phyloP scores from a whole-genome alignment of 2,329 filamentous ascomycete species.

The Lasiodiplodia citricola region DNA sequence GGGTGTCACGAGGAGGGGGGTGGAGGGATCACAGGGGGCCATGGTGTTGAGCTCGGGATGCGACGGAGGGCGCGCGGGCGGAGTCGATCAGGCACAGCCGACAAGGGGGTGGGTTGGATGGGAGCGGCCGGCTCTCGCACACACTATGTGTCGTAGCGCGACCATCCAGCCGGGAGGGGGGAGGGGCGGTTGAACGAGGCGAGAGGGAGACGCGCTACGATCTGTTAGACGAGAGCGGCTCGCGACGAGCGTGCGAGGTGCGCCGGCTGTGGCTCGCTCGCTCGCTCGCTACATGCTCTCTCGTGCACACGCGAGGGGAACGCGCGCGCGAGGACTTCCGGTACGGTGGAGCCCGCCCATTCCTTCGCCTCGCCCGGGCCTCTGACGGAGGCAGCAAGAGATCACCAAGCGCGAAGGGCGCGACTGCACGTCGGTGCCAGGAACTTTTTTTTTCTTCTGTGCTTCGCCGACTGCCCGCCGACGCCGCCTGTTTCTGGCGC shows the following conservation, averaged over 20 bases:
- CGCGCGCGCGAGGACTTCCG: neutral
- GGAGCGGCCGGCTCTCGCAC: neutral
- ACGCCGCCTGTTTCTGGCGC: neutral
- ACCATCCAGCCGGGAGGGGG: neutral
- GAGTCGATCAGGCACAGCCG: slow-evolving; percentile 14
- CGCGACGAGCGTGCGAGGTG: neutral
- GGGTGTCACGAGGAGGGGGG: neutral
- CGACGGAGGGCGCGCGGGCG: neutral
- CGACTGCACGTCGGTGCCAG: neutral
- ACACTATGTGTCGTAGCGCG: slow-evolving; percentile 4
- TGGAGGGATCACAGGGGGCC: neutral
- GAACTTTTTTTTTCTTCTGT: neutral
- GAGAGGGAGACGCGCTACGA: neutral
- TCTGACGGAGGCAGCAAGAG: neutral
- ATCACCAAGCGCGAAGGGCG: neutral
- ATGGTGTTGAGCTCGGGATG: slow-evolving; percentile 9
- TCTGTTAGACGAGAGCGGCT: neutral
- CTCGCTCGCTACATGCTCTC: neutral
- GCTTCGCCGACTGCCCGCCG: neutral
- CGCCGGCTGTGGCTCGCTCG: neutral
- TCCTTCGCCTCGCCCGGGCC: slow-evolving; percentile 11
- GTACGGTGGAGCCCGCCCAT: neutral
- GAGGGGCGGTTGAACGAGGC: neutral
- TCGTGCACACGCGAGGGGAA: neutral
- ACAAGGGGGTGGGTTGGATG: neutral